A percentile compares a stretch with the other conserved stretches of the same genome.
phyloP scores from a whole-genome alignment of 1,139 yeast species.

The Saccharomycopsis hybrid region DNA sequence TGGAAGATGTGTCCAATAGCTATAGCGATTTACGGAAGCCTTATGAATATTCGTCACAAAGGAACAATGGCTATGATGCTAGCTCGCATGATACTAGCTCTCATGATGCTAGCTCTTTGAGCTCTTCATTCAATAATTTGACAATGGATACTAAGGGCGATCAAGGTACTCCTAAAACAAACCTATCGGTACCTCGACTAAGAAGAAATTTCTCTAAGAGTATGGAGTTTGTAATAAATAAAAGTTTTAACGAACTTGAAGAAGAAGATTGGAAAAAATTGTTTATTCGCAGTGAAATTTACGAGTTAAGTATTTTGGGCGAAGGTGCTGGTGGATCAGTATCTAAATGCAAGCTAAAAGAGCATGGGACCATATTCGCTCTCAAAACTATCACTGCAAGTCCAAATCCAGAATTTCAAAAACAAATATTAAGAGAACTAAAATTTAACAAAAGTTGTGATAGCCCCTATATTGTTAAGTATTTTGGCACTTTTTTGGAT shows the following conservation, averaged over 20 bases:
- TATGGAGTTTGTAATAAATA: conserved; percentile 21
- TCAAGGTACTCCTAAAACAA: conserved; percentile 4
- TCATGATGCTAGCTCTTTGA: not conserved
- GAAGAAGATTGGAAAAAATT: conserved; percentile 74
- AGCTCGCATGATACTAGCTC: not conserved
- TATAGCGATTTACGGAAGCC: no score
- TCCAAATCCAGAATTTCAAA: conserved; percentile 73
- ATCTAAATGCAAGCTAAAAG: conserved; percentile 56
- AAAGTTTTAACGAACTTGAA: conserved; percentile 51
- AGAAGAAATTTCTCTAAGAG: conserved; percentile 10
- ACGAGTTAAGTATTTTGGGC: conserved; percentile 65
- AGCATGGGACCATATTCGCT: conserved; percentile 68
- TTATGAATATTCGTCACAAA: no score
- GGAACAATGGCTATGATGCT: no score
- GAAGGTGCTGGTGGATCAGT: conserved; percentile 97
- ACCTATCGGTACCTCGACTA: conserved; percentile 10
- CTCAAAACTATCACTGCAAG: conserved; percentile 77
- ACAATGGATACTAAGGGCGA: conserved; percentile 5
- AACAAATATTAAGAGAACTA: conserved; percentile 81
- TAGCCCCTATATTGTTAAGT: conserved; percentile 80
- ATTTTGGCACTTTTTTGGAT: conserved; percentile 85
- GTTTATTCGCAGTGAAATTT: conserved; percentile 51
- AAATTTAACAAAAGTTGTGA: conserved; percentile 80
- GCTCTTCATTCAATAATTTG: not conserved
- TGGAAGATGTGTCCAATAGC: conserved; percentile 9